Evolutionary conservation across 1,139 yeast species (phyloP).

Genomic region (Debaryomycetaceae sp.): DNA sequence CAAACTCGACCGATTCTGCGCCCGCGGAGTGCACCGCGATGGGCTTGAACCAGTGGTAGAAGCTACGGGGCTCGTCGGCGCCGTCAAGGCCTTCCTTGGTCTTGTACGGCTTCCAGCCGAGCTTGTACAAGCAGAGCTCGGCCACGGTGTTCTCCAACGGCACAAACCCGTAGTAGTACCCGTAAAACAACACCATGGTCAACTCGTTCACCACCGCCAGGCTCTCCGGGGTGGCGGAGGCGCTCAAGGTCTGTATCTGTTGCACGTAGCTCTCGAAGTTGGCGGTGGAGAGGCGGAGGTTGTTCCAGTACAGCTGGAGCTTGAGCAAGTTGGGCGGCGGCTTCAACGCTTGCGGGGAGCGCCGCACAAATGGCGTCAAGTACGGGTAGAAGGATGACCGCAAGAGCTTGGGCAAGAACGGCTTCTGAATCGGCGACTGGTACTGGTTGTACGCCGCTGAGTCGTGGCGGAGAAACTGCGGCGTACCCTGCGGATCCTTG

Average conservation of each 20-base stretch:
- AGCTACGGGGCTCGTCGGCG: constrained; percentile 10
- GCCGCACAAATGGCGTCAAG: constrained; percentile 1
- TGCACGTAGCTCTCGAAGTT: constrained; percentile 31
- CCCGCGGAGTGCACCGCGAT: constrained; percentile 18
- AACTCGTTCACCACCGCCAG: constrained; percentile 27
- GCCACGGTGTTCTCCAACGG: constrained; percentile 47
- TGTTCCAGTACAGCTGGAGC: constrained; percentile 46
- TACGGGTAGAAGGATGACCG: constrained; percentile 20
- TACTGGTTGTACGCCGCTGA: constrained; percentile 16
- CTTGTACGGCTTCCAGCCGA: constrained; percentile 44
- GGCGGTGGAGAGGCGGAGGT: constrained; percentile 35
- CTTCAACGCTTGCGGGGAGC: constrained; percentile 14
- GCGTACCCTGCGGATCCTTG: constrained; percentile 12
- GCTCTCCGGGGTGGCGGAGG: constrained; percentile 20
- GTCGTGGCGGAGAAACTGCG: constrained; percentile 11
- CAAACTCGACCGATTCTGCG: constrained; percentile 22
- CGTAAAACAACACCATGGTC: constrained; percentile 52
- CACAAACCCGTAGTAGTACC: constrained; percentile 54
- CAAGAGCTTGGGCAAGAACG: constrained; percentile 34
- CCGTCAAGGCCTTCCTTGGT: constrained; percentile 14
- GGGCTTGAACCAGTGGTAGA: constrained; percentile 37
- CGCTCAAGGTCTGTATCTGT: constrained; percentile 25
- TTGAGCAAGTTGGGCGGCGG: constrained; percentile 36
- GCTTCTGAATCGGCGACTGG: constrained; percentile 31
- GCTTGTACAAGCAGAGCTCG: constrained; percentile 34